Evolutionary conservation across 345 rosid species (phyloP), one percentile per base, ranked within the genome.

Genomic region (Citrus sp.): DNA sequence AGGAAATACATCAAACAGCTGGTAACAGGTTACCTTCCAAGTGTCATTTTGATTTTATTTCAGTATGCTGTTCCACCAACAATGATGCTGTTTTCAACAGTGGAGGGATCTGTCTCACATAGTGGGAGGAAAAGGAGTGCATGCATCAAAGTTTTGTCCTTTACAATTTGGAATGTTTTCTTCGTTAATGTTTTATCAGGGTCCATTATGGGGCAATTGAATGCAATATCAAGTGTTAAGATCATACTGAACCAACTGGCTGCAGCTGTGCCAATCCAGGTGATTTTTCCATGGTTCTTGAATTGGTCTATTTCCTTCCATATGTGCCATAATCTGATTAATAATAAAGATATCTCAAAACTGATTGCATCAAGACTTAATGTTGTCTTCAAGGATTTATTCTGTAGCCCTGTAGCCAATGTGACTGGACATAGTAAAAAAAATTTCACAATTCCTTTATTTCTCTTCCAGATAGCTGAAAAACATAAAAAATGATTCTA

Each of bases 131-230:
- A 96, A 84, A 89, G 49, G 83, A 94, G 97, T 78, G 95, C 98
- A 73, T 88, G 95, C 82, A 77, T 87, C 81, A 96, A 94, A 85
- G 85, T 94, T 61, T 78, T 91, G 78, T 87, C 85, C 87, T 96
- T 96, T 91, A 92, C 89, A 49, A 94, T 96, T 80, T 96, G 94
- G 99, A 96, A 96, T 74, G 95, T 96, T 72, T 96, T 94, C 90
- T 94, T 96, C 34, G 84, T 91, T 76, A 96, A 94, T 77, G 88
- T 92, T 70, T 82, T 96, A 71, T 89, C 99, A 5, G 98, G 98
- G 28, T 89, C 97, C 34, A 79, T 94, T 73, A 91, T 96, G 51
- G 80, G 78, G 64, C 89, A 84, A 76, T 34, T 91, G 63, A 84
- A 51, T 82, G 84, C 86, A 79, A 82, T 93, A 78, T 73, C 91